Conservation (phyloP, 2,329 filamentous ascomycete genomes). For the Xylaria polymorpha region DNA sequence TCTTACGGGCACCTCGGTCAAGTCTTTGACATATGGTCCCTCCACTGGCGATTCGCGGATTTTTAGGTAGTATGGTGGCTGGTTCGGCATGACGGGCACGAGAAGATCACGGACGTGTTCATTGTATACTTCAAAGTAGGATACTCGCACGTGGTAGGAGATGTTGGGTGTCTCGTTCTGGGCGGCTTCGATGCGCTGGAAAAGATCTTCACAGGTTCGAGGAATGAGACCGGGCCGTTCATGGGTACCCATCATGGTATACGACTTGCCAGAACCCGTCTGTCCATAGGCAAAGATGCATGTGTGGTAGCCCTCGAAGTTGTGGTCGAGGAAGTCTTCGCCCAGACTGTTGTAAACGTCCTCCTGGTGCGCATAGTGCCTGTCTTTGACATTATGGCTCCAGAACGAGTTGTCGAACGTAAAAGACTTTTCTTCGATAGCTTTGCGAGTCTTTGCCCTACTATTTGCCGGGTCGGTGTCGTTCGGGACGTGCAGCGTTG, state of each 20-base stretch:
- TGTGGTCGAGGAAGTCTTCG: constrained; percentile 98
- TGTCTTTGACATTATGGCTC: constrained; percentile 84
- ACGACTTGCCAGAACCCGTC: constrained; percentile 97
- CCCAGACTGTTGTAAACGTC: constrained; percentile 94
- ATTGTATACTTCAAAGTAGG: constrained; percentile 99
- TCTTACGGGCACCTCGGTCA: constrained; percentile 92
- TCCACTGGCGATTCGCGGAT: constrained; percentile 96
- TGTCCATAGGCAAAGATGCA: constrained; percentile 99
- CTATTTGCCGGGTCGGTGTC: constrained; percentile 65
- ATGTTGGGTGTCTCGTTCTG: constrained; percentile 86
- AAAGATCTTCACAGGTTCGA: constrained; percentile 93
- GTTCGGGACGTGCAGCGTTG: constrained; percentile 79
- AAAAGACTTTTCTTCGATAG: constrained; percentile 88
- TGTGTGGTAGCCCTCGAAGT: constrained; percentile 98
- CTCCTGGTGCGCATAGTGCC: constrained; percentile 90
- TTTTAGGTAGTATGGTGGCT: constrained; percentile 91
- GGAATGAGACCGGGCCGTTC: constrained; percentile 93
- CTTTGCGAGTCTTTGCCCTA: constrained; percentile 74
- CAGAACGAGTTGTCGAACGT: constrained; percentile 99
- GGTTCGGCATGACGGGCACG: constrained; percentile 75
- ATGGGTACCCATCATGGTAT: constrained; percentile 94
- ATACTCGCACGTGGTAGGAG: constrained; percentile 96
- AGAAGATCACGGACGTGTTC: constrained; percentile 97
- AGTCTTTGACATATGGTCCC: constrained; percentile 95
- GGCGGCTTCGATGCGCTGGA: constrained; percentile 86